Percentiles rank a stretch among this genome's conserved stretches.
These are phyloP conservation scores for Globisporangium iwayamae DNA, from an alignment of 352 stramenopile species.

Conservation along the genomic window DNA sequence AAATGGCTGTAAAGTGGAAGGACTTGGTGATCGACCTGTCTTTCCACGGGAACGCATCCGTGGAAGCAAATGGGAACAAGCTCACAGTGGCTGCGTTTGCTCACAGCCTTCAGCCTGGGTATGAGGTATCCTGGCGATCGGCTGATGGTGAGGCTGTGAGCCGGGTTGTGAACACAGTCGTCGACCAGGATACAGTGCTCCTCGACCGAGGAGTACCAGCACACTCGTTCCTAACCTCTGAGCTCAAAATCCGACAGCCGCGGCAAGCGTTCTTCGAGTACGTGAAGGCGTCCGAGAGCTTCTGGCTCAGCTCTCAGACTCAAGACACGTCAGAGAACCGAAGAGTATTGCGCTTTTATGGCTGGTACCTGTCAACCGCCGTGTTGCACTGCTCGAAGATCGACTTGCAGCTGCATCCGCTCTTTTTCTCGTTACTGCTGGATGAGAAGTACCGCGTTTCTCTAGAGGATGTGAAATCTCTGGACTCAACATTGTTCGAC, in stretches of 20 bases:
- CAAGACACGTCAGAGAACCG: constrained; percentile 30
- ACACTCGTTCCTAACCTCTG: constrained; percentile 33
- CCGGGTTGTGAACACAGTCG: constrained; percentile 48
- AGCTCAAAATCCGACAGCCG: constrained; percentile 44
- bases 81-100: constrained; percentile 31
- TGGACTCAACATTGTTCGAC: constrained; percentile 42
- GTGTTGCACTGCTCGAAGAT: constrained; percentile 41
- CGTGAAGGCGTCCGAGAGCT: constrained; percentile 55
- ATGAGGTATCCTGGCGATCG: constrained; percentile 34
- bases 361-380: constrained; percentile 60
- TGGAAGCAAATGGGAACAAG: constrained; percentile 47
- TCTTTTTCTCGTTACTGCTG: constrained; percentile 55
- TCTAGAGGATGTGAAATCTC: constrained; percentile 38
- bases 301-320: constrained; percentile 52
- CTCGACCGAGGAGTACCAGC: constrained; percentile 40
- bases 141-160: constrained; percentile 25
- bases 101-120: constrained; percentile 20
- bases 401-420: constrained; percentile 34
- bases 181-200: constrained; percentile 37
- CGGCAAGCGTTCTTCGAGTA: constrained; percentile 44
- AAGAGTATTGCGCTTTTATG: constrained; percentile 39
- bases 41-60: constrained; percentile 17
- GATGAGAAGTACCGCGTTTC: constrained; percentile 25
- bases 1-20: constrained; percentile 48
- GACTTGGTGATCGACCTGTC: constrained; percentile 20